phyloP scores from a whole-genome alignment of 306 rosid genomes.

The Malus orientalis region DNA sequence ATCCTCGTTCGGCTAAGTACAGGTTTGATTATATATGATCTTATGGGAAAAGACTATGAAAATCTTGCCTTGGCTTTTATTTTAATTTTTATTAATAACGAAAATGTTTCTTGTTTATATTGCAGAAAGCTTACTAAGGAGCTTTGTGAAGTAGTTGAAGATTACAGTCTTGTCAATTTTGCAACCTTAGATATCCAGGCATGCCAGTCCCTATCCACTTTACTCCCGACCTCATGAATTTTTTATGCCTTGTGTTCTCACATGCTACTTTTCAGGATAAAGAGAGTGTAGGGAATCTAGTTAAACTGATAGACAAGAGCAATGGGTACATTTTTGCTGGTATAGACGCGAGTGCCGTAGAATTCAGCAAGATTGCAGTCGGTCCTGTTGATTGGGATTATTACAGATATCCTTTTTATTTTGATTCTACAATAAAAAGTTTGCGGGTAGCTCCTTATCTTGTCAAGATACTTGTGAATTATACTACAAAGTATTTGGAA shows the following conservation, averaged over 20 bases:
- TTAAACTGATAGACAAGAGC: conserved; percentile 76
- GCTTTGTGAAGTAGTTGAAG: conserved; percentile 80
- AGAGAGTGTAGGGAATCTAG: conserved; percentile 86
- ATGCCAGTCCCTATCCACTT: conserved; percentile 2
- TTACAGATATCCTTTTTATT: conserved; percentile 77
- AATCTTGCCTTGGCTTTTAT: background rate
- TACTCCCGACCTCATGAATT: conserved; percentile 1
- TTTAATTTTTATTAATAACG: background rate
- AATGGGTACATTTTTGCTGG: conserved; percentile 89
- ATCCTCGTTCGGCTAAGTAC: conserved; percentile 79
- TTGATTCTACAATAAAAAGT: background rate
- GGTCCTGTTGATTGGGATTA: conserved; percentile 86
- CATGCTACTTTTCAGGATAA: conserved; percentile 61
- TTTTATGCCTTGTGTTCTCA: conserved; percentile 13
- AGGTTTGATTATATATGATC: conserved; percentile 39
- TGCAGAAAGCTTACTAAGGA: conserved; percentile 95
- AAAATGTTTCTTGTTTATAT: conserved; percentile 4
- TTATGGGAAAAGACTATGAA: background rate
- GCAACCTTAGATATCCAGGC: conserved; percentile 95
- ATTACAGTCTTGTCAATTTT: conserved; percentile 63
- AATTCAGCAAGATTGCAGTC: conserved; percentile 91
- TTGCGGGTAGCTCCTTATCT: background rate
- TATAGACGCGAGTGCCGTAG: conserved; percentile 78
- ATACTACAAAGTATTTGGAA: background rate
- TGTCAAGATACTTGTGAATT: background rate